Percentiles rank a stretch among this genome's conserved stretches.
Evolutionary conservation across 192 early-diverging fungal species (phyloP).

Genomic region (Thamnidium elegans): DNA sequence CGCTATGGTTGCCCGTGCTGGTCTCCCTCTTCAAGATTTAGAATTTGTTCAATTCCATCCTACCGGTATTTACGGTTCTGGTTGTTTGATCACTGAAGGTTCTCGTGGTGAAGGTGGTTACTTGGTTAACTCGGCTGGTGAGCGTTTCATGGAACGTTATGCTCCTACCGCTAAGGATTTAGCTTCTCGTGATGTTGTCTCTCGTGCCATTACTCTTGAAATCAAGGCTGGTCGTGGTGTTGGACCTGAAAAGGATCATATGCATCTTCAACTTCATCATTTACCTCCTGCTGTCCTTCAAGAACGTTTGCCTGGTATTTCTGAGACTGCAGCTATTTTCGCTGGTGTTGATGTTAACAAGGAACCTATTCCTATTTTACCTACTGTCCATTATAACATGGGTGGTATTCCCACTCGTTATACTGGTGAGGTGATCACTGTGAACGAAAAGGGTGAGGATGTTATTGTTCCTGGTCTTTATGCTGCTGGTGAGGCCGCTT

Average conservation of each 20-base stretch:
- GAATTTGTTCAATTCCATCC: constrained; percentile 99
- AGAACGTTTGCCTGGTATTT: constrained; percentile 96
- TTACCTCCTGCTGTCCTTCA: constrained; percentile 87
- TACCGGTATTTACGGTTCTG: constrained; percentile 97
- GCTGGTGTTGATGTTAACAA: constrained; percentile 99
- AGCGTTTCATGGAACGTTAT: constrained; percentile 99
- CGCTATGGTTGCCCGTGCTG: constrained; percentile 97
- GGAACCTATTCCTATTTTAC: constrained; percentile 98
- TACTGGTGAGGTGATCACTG: constrained; percentile 92
- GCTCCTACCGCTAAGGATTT: constrained; percentile 98
- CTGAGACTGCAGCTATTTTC: constrained; percentile 98
- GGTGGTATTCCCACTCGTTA: constrained; percentile 97
- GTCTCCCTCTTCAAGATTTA: constrained; percentile 95
- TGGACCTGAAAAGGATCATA: constrained; percentile 93
- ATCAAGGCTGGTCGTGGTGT: constrained; percentile 97
- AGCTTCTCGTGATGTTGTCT: constrained; percentile 98
- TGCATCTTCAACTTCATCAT: constrained; percentile 93
- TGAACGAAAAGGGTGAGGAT: constrained; percentile 81
- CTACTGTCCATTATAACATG: constrained; percentile 99
- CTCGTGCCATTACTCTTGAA: constrained; percentile 97
- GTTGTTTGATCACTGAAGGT: constrained; percentile 94
- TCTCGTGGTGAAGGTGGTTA: constrained; percentile 97
- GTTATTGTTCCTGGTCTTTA: constrained; percentile 94
- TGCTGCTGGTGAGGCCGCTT: constrained; percentile 97
- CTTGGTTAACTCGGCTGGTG: constrained; percentile 92